A percentile compares a stretch with the other conserved stretches of the same genome.
Evolutionary conservation across 768 basidiomycete genomes (phyloP).

Genomic region (Pholiota microspora): DNA sequence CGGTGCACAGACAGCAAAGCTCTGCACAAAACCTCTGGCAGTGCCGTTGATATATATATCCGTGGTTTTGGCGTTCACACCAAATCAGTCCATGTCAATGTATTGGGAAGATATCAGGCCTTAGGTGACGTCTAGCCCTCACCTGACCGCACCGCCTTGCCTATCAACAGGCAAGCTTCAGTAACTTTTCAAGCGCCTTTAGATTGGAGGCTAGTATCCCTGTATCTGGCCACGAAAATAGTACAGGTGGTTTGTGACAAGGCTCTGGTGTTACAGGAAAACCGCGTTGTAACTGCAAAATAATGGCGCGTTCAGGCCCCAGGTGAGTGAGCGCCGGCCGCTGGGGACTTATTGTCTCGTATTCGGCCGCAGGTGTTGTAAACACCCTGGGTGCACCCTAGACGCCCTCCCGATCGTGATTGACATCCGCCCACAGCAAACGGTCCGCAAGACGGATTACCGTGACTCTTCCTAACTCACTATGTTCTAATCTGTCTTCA

Average conservation of each 20-base stretch:
- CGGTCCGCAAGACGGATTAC: neutral
- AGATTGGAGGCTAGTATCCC: neutral
- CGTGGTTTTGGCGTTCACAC: neutral
- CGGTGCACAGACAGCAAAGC: neutral
- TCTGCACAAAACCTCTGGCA: neutral
- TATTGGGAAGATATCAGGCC: neutral
- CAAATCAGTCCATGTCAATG: neutral
- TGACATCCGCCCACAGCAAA: neutral
- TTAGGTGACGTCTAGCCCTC: neutral
- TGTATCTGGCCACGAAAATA: neutral
- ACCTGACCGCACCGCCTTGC: neutral
- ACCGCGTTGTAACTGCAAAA: neutral
- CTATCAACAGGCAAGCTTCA: neutral
- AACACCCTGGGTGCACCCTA: neutral
- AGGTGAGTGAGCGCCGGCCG: neutral
- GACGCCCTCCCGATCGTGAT: neutral
- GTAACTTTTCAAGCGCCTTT: neutral
- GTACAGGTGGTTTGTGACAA: neutral
- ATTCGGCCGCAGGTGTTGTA: neutral
- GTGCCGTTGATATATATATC: neutral
- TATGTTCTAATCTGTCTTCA: neutral
- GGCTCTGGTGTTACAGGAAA: neutral
- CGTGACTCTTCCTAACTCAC: neutral
- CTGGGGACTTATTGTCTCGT: neutral
- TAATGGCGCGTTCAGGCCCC: too few relatives aligned